Percentiles rank a stretch among this genome's conserved stretches.
These are phyloP conservation scores for Phytomonas serpens DNA, from an alignment of 208 protist genomes.

Conservation along the genomic window DNA sequence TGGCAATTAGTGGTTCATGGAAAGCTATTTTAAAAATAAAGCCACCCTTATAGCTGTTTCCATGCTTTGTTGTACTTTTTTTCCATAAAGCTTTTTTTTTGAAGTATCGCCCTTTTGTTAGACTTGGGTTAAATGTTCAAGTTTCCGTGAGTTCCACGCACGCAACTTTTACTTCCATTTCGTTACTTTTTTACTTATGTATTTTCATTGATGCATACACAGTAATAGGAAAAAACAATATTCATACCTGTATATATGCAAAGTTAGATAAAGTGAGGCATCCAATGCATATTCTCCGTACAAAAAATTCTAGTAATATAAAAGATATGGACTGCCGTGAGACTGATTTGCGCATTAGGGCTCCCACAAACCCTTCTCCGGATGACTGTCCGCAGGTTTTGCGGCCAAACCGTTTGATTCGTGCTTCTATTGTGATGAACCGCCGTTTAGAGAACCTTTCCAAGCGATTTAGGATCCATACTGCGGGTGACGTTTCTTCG, in stretches of 20 bases:
- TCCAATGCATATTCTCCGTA: background rate
- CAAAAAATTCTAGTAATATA: background rate
- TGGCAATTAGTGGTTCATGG: background rate
- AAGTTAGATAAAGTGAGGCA: background rate
- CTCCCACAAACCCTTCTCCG: background rate
- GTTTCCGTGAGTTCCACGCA: background rate
- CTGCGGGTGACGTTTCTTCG: background rate
- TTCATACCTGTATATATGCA: background rate
- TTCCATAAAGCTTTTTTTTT: background rate
- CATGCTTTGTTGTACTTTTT: background rate
- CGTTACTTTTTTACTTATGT: background rate
- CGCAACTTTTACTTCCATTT: background rate
- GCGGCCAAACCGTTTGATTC: background rate
- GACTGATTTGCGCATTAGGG: background rate
- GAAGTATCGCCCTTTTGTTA: background rate
- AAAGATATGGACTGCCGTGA: background rate
- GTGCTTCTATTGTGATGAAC: background rate
- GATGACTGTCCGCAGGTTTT: background rate
- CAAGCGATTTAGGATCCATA: background rate
- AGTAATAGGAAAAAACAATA: background rate
- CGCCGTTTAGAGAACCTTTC: background rate
- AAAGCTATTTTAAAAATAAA: background rate
- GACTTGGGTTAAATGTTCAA: background rate
- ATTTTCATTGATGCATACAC: background rate
- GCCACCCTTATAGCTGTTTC: background rate